Evolutionary conservation across 768 basidiomycete genomes (phyloP).

Genomic region (Russula griseocarnosa): DNA sequence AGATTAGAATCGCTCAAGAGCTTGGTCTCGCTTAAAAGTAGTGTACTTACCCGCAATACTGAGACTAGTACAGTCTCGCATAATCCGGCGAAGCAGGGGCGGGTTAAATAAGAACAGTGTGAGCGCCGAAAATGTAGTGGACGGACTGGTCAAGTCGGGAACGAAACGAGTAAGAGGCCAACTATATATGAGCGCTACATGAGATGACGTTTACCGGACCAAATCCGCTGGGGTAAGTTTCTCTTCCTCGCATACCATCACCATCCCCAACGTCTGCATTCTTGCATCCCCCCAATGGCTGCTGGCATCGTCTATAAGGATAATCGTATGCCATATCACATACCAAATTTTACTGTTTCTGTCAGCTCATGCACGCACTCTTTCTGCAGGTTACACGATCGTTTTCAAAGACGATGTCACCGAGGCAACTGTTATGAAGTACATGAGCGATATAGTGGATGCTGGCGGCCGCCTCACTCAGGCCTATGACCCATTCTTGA

Average conservation of each 20-base stretch:
- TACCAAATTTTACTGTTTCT: not conserved
- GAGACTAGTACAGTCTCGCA: not conserved
- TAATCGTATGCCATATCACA: conserved; percentile 1
- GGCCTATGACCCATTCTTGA: conserved; percentile 19
- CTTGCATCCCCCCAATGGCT: conserved; percentile 11
- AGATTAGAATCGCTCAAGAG: too few species aligned
- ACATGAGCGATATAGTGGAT: conserved; percentile 17
- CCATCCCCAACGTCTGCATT: not conserved
- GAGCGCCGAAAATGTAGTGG: not conserved
- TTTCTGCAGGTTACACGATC: conserved; percentile 18
- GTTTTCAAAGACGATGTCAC: conserved; percentile 20
- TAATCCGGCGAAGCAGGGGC: not conserved
- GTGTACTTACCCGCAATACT: not conserved
- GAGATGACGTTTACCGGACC: not conserved
- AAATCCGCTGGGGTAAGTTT: not conserved
- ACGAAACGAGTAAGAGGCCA: conserved; percentile 3
- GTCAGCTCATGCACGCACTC: not conserved
- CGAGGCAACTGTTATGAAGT: conserved; percentile 17
- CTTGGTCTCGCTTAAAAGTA: too few species aligned
- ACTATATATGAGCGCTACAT: not conserved
- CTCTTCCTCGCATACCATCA: not conserved
- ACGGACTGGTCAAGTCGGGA: not conserved
- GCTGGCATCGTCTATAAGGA: conserved; percentile 14
- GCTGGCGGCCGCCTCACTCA: conserved; percentile 25
- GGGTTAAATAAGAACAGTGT: not conserved